Percentiles rank a stretch among this genome's conserved stretches.
Conservation (phyloP, 495 filamentous ascomycete genomes). For the Venustampulla echinocandica region DNA sequence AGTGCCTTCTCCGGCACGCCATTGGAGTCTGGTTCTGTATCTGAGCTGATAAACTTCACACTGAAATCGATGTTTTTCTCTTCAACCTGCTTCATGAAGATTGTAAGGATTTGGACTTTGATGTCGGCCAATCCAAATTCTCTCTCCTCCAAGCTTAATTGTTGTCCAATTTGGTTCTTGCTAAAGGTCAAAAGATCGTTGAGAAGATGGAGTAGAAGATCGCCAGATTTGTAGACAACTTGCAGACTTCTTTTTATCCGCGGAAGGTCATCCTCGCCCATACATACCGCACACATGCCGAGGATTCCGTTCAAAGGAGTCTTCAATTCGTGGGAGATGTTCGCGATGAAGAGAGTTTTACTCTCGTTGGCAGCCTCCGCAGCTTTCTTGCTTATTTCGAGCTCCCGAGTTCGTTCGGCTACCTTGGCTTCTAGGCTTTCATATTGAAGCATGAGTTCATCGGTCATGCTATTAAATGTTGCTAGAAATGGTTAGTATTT, state of each 20-base stretch:
- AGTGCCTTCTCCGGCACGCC: slow-evolving; percentile 23
- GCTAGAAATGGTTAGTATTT: slow-evolving; percentile 17
- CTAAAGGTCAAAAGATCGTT: slow-evolving; percentile 87
- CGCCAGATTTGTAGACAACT: slow-evolving; percentile 83
- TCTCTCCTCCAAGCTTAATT: slow-evolving; percentile 68
- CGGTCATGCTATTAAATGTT: slow-evolving; percentile 91
- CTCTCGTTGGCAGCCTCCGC: slow-evolving; percentile 89
- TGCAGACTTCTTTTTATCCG: slow-evolving; percentile 74
- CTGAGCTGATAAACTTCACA: slow-evolving; percentile 55
- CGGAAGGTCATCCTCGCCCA: slow-evolving; percentile 72
- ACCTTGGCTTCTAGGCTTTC: slow-evolving; percentile 76
- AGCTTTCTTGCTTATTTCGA: slow-evolving; percentile 82
- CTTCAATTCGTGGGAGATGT: slow-evolving; percentile 90
- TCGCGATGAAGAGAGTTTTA: slow-evolving; percentile 92
- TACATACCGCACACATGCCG: slow-evolving; percentile 77
- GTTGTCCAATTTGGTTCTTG: slow-evolving; percentile 84
- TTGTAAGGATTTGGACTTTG: slow-evolving; percentile 65
- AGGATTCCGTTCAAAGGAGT: slow-evolving; percentile 90
- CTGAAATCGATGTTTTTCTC: slow-evolving; percentile 65
- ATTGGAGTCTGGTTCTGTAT: slow-evolving; percentile 19
- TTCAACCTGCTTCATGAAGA: slow-evolving; percentile 81
- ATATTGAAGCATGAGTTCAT: slow-evolving; percentile 82
- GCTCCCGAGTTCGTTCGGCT: slow-evolving; percentile 67
- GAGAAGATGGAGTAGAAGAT: slow-evolving; percentile 77
- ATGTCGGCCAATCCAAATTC: slow-evolving; percentile 79